These are phyloP conservation scores for Sophora flavescens DNA, from an alignment of 306 rosid species.

Conservation along the genomic window DNA sequence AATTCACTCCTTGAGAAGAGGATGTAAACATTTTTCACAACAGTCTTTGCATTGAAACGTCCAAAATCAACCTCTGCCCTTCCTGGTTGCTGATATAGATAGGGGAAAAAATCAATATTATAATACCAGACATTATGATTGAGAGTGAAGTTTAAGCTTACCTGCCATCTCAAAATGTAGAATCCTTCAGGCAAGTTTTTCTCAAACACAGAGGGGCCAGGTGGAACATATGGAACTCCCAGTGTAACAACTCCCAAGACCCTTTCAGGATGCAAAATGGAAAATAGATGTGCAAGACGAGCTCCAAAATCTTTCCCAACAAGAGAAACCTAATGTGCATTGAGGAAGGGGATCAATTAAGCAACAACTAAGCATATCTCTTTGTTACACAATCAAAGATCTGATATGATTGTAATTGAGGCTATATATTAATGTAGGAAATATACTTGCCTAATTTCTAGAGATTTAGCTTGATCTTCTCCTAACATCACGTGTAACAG, in stretches of 20 bases:
- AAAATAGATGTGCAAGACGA: constrained; percentile 58
- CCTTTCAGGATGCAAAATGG: constrained; percentile 72
- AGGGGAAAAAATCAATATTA: constrained; percentile 34
- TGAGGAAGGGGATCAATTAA: too few relatives aligned
- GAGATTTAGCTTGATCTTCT: too few relatives aligned
- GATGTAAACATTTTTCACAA: constrained; percentile 72
- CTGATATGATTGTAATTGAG: too few relatives aligned
- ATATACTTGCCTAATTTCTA: too few relatives aligned
- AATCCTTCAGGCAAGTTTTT: constrained; percentile 72
- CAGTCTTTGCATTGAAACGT: constrained; percentile 74
- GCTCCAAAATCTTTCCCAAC: constrained; percentile 85
- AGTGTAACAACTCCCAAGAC: constrained; percentile 74
- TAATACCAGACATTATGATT: background rate
- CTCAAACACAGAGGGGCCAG: constrained; percentile 35
- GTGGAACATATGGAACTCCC: constrained; percentile 72
- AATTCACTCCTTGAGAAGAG: constrained; percentile 81
- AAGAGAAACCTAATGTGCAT: constrained; percentile 57
- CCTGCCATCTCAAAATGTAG: constrained; percentile 82
- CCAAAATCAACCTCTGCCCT: constrained; percentile 89
- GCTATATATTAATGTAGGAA: too few relatives aligned
- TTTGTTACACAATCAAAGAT: too few relatives aligned
- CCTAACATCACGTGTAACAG: too few relatives aligned
- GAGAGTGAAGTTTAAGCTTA: constrained; percentile 29
- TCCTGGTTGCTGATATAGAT: constrained; percentile 66
- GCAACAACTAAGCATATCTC: too few relatives aligned